Evolutionary conservation across 1,284 basidiomycete species (phyloP), one percentile per base, ranked within the genome.

Genomic region (Cutaneotrichosporon dermatis): DNA sequence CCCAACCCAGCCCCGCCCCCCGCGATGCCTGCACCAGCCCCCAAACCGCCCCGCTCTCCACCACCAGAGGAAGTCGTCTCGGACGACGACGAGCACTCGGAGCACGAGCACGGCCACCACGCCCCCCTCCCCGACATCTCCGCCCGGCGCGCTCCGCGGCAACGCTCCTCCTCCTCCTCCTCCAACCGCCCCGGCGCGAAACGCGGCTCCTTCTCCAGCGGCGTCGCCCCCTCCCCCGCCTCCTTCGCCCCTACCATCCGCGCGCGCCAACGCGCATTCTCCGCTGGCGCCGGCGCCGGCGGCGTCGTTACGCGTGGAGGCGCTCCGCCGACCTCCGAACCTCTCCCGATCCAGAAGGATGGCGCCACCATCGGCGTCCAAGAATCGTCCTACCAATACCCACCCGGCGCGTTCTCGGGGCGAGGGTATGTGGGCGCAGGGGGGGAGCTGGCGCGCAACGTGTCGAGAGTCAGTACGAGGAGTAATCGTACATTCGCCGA

Each of bases 401-500:
- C 39, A 2, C 8, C 39, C 4, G 39, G 8, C 2, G 12, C 39
- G 25, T 25, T 25, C 25, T 25, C 25, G 25, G 25, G 25, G 2
- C 8, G 12, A 8, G 35, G 13, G 12, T 11, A 33, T 11, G 3
- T n/a, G 37, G 2, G 33, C 54, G 36, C 39, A 1, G 61, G 66
- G 44, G 25, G 49, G 1, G 53, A 59, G 4, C 58, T 69, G 8
- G 46, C 59, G n/a, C 62, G 50, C 1, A 59, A 63, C n/a, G 40
- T 54, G 10, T 65, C 64, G 15, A 55, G 61, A 37, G 16, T 67
- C 13, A 58, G 54, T 6, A 59, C 60, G 37, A 35, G 57, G 16
- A 52, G 49, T 33, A 66, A 66, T 48, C 51, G 57, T 7, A 66
- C 66, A 0, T 64, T 61, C 36, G 55, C 50, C 15, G 63, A 64